Conservation (phyloP, 2,329 filamentous ascomycete genomes). For the Aspergillus costaricaensis region DNA sequence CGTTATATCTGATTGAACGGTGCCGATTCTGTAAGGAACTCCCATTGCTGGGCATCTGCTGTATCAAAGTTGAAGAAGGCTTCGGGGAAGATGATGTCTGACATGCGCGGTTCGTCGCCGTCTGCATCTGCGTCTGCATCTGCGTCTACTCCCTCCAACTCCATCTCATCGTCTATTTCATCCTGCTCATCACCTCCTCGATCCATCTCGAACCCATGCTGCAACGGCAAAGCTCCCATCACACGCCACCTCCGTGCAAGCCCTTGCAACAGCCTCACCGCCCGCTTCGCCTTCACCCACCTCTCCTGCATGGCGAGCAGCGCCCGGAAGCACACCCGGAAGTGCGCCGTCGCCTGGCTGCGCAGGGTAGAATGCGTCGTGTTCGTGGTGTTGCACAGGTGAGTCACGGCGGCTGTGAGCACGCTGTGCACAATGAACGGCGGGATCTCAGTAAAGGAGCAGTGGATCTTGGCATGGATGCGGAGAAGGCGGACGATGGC, state of each 20-base stretch:
- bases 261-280: not conserved
- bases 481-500: not conserved
- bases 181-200: no score
- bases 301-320: not conserved
- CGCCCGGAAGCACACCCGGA: not conserved
- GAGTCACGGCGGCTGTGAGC: not conserved
- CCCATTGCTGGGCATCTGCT: no score
- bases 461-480: not conserved
- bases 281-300: not conserved
- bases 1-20: no score
- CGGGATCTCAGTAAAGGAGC: not conserved
- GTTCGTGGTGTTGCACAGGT: not conserved
- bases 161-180: no score
- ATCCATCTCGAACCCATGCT: not conserved
- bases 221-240: not conserved
- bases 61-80: no score
- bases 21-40: no score
- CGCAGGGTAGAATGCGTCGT: not conserved
- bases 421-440: not conserved
- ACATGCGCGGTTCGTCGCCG: no score
- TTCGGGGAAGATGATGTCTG: no score
- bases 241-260: not conserved
- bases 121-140: no score
- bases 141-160: no score
- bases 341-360: not conserved